Conservation (phyloP, 2,329 filamentous ascomycete species). For the Zymoseptoria tritici region DNA sequence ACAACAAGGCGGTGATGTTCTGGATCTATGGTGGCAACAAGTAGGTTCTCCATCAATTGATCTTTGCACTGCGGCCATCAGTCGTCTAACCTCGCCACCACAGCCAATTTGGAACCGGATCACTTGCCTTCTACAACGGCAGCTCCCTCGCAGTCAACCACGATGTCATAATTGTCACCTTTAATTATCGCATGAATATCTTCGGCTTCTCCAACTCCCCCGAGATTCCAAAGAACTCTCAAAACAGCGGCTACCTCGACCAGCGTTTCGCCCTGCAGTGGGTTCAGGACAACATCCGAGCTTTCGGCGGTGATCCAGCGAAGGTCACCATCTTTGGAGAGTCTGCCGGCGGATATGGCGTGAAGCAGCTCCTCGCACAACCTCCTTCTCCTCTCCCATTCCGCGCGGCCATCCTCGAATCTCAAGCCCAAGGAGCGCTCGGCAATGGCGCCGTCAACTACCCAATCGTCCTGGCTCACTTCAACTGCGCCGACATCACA, state of each 20-base stretch:
- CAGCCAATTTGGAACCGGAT: constrained; percentile 12
- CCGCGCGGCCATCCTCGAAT: constrained; percentile 18
- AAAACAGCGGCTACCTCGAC: constrained; percentile 29
- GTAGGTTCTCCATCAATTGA: background rate
- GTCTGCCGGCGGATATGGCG: constrained; percentile 12
- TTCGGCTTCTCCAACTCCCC: constrained; percentile 25
- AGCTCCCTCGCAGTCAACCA: constrained; percentile 14
- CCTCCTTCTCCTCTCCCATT: constrained; percentile 15
- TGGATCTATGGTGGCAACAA: constrained; percentile 14
- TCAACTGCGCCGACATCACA: constrained; percentile 8
- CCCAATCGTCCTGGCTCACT: constrained; percentile 9
- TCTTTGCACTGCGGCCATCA: background rate
- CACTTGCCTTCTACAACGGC: constrained; percentile 14
- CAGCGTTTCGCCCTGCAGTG: constrained; percentile 29
- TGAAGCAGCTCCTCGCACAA: constrained; percentile 13
- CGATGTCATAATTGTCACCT: constrained; percentile 16
- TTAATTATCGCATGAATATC: constrained; percentile 18
- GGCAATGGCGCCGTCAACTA: constrained; percentile 9
- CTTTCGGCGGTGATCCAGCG: constrained; percentile 41
- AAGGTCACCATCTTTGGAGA: constrained; percentile 31
- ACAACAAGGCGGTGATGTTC: constrained; percentile 14
- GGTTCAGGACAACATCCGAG: constrained; percentile 46
- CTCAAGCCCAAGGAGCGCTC: constrained; percentile 2
- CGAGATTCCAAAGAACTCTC: constrained; percentile 23
- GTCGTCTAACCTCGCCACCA: background rate